phyloP scores from a whole-genome alignment of 208 protist species.

The Wallacemonas collosoma region DNA sequence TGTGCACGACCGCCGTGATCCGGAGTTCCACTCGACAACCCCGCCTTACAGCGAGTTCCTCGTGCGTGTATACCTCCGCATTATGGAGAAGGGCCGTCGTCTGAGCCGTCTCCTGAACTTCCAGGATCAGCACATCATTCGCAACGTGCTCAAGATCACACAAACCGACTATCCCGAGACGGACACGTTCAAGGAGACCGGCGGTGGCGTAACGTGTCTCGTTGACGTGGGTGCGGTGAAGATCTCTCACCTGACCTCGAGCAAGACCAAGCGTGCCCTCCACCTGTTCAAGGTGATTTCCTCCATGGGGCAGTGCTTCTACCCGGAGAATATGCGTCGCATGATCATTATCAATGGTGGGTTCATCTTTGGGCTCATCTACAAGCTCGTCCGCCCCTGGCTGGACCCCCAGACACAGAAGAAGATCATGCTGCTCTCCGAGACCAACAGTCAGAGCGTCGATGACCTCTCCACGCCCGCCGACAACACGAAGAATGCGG shows the following conservation, averaged over 20 bases:
- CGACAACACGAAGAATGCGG: conserved; percentile 1
- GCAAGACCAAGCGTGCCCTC: conserved; percentile 46
- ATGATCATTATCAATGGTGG: conserved; percentile 71
- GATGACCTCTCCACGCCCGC: conserved; percentile 24
- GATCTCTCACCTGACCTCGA: conserved; percentile 47
- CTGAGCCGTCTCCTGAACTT: conserved; percentile 49
- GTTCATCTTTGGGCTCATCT: conserved; percentile 49
- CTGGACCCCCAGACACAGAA: conserved; percentile 63
- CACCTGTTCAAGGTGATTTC: conserved; percentile 48
- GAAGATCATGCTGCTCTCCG: conserved; percentile 57
- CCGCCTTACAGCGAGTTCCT: conserved; percentile 51
- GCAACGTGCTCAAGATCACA: conserved; percentile 27
- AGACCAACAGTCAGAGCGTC: conserved; percentile 40
- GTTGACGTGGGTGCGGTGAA: conserved; percentile 50
- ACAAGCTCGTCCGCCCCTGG: conserved; percentile 53
- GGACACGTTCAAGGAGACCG: conserved; percentile 44
- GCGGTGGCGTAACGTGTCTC: conserved; percentile 41
- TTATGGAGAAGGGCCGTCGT: conserved; percentile 58
- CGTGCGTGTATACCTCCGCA: conserved; percentile 47
- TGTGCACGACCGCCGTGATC: conserved; percentile 44
- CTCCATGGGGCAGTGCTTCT: conserved; percentile 51
- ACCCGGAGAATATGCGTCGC: conserved; percentile 66
- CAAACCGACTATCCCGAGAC: conserved; percentile 20
- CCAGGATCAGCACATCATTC: conserved; percentile 48
- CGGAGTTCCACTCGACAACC: conserved; percentile 45